phyloP scores from a whole-genome alignment of 345 rosid genomes.

The Eucalyptus polyanthemos region DNA sequence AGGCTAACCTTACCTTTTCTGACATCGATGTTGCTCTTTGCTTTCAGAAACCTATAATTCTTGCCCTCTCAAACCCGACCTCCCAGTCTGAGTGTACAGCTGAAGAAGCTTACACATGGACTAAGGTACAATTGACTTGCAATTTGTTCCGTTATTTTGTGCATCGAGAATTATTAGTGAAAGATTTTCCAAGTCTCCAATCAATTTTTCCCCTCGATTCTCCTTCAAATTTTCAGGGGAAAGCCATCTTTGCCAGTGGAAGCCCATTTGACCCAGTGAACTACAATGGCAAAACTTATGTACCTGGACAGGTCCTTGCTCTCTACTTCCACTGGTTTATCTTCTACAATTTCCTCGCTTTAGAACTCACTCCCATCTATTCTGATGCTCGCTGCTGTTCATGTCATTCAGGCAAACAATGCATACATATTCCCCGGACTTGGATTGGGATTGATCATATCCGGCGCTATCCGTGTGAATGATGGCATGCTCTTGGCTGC shows the following conservation, averaged over 20 bases:
- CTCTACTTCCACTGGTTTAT: not conserved
- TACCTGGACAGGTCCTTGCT: constrained; percentile 75
- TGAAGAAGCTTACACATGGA: constrained; percentile 93
- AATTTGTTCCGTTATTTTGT: not conserved
- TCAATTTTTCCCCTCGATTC: not conserved
- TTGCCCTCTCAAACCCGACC: constrained; percentile 94
- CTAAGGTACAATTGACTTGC: constrained; percentile 25
- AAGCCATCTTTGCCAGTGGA: constrained; percentile 93
- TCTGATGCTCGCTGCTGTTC: not conserved
- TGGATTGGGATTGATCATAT: constrained; percentile 87
- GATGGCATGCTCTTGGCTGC: constrained; percentile 98
- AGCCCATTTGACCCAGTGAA: constrained; percentile 89
- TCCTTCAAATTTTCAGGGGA: constrained; percentile 42
- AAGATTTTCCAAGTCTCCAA: not conserved
- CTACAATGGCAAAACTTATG: constrained; percentile 44
- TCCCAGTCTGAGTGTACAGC: constrained; percentile 98
- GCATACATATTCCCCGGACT: constrained; percentile 93
- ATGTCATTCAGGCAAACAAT: constrained; percentile 77
- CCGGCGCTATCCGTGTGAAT: constrained; percentile 83
- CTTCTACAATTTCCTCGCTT: not conserved
- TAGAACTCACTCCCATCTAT: not conserved
- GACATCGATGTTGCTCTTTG: not conserved
- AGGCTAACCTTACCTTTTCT: not conserved
- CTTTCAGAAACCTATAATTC: constrained; percentile 78
- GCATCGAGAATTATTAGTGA: not conserved